Evolutionary conservation across 2,329 filamentous ascomycete genomes (phyloP).

Genomic region (Botrytis fragariae): DNA sequence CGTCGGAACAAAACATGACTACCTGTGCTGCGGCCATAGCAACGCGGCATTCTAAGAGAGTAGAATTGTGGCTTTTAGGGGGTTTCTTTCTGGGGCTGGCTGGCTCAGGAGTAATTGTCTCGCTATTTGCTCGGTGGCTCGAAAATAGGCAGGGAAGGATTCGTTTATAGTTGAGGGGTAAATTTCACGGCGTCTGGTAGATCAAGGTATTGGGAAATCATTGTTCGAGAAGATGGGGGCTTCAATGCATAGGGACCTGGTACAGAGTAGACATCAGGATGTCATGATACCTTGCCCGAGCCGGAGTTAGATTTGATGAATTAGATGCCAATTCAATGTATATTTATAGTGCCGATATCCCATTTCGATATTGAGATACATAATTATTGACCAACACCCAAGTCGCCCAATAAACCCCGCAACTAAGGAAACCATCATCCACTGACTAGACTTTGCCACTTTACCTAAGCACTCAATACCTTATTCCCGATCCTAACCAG

Average conservation of each 20-base stretch:
- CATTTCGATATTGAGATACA: background rate
- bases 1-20: background rate
- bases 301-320: background rate
- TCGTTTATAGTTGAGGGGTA: background rate
- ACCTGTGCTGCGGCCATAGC: background rate
- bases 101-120: background rate
- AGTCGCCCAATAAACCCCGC: background rate
- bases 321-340: background rate
- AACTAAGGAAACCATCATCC: background rate
- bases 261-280: background rate
- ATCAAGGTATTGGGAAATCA: background rate
- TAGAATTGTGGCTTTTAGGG: background rate
- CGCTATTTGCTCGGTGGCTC: background rate
- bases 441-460: background rate
- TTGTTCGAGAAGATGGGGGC: background rate
- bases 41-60: background rate
- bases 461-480: background rate
- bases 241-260: background rate
- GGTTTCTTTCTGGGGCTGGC: background rate
- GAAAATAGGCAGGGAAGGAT: background rate
- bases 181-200: background rate
- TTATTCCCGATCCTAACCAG: background rate
- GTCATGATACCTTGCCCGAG: background rate
- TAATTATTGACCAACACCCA: background rate
- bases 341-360: background rate